Base-by-base conservation (phyloP, 495 filamentous ascomycete species). In the Talaromyces stipitatus region DNA sequence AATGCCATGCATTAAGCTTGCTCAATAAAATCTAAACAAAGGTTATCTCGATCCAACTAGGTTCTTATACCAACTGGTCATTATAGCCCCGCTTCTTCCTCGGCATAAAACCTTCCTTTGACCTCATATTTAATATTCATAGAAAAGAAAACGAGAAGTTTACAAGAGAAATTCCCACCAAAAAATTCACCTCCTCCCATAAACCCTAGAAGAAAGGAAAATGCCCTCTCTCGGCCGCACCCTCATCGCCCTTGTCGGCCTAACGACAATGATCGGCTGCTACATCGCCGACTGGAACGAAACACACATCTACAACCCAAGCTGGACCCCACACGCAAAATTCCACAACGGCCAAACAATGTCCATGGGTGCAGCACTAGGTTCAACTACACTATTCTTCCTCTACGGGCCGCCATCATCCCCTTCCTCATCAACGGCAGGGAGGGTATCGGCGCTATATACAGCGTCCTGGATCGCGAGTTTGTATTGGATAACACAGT, bases 311-410 rank as follows among this genome's bases (percentile, higher is more conserved):
- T 72, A 74, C 48, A 83, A 84, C 60, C 74, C 78, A 12, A 68
- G 70, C 50, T 83, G 80, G 79, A 68, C 72, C 8, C 80, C 80
- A 0, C 81, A 83, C 62, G 81, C 80, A 53, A 77, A 75, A 58
- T 84, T 82, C 63, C 80, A 84, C 64, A 75, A 75, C 56, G 80
- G 69, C 14, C 80, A 83, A 50, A 82, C 79, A 18, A 81, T 83
- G 64, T 71, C 62, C 33, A 69, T 79, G 48, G 75, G 79, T 0
- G 57, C 78, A 0, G 48, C 62, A 20, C 68, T 83, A 2, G 72
- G 76, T 41, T 57, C 73, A 2, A 60, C 70, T 8, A 81, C 78
- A 1, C 62, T 80, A 0, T 82, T 76, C 58, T 82, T 77, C 60
- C 72, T 77, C 10, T 80, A 69, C 70, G 68, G 70, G 1, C 54